Conservation (phyloP, 1,139 yeast genomes). For the Saccharomycopsis hybrid region DNA sequence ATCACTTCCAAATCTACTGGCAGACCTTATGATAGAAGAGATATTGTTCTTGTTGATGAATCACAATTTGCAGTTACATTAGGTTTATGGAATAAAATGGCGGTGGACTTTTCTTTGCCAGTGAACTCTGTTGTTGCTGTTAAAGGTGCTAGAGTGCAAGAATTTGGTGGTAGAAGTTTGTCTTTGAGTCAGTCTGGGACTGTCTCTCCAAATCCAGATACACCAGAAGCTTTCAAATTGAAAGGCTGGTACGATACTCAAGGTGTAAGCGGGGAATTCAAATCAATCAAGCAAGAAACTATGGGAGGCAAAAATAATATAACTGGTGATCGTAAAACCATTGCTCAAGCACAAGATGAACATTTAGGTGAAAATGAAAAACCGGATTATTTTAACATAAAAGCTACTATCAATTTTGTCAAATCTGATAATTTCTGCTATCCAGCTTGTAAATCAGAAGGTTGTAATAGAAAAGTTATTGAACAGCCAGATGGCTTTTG, state of each 20-base stretch:
- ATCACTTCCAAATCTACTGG: constrained; percentile 91
- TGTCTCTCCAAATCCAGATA: constrained; percentile 74
- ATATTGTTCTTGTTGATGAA: constrained; percentile 79
- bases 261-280: constrained; percentile 56
- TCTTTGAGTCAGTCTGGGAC: constrained; percentile 78
- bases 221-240: constrained; percentile 77
- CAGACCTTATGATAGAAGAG: constrained; percentile 87
- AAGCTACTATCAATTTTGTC: constrained; percentile 67
- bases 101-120: constrained; percentile 66
- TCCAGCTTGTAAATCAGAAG: constrained; percentile 78
- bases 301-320: constrained; percentile 28
- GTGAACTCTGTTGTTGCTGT: constrained; percentile 86
- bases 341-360: constrained; percentile 60
- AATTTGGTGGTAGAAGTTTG: constrained; percentile 81
- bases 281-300: constrained; percentile 46
- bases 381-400: constrained; percentile 71
- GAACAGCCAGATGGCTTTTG: constrained; percentile 70
- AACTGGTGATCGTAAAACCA: constrained; percentile 51
- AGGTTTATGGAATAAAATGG: constrained; percentile 89
- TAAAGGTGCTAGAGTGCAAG: constrained; percentile 85
- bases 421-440: constrained; percentile 75
- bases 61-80: constrained; percentile 68
- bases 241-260: constrained; percentile 93
- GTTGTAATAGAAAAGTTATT: constrained; percentile 78
- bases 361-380: constrained; percentile 68